Evolutionary conservation across 495 filamentous ascomycete species (phyloP).

Genomic region (Penicillium tannophilum): DNA sequence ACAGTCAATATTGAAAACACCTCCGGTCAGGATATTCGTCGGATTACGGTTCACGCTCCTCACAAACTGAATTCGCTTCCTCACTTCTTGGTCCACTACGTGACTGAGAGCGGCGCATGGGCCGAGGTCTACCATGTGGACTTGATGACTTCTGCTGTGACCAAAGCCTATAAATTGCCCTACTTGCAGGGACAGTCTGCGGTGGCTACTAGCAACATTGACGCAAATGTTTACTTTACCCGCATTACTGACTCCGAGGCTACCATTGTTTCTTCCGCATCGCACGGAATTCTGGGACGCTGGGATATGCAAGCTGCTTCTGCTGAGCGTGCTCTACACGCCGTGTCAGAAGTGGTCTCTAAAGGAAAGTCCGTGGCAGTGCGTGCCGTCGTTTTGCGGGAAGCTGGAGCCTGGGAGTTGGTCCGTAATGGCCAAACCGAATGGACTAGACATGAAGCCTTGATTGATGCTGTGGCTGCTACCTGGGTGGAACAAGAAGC

Average conservation of each 20-base stretch:
- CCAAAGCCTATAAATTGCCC: conserved; percentile 76
- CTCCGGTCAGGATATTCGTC: conserved; percentile 60
- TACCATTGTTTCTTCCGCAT: conserved; percentile 72
- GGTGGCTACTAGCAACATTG: conserved; percentile 75
- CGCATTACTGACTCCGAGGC: conserved; percentile 72
- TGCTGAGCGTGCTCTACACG: conserved; percentile 56
- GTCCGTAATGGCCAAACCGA: conserved; percentile 76
- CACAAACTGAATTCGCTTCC: conserved; percentile 66
- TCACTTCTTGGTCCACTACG: conserved; percentile 84
- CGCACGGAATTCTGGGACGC: conserved; percentile 71
- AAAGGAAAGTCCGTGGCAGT: conserved; percentile 67
- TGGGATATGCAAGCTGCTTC: conserved; percentile 59
- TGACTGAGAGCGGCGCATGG: conserved; percentile 69
- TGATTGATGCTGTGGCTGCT: conserved; percentile 75
- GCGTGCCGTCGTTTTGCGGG: conserved; percentile 69
- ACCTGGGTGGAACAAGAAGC: conserved; percentile 72
- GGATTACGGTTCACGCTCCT: conserved; percentile 74
- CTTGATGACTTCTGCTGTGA: conserved; percentile 61
- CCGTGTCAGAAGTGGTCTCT: conserved; percentile 81
- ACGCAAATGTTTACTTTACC: conserved; percentile 86
- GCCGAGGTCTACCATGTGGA: conserved; percentile 87
- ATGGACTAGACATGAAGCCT: conserved; percentile 81
- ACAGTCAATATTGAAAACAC: conserved; percentile 52
- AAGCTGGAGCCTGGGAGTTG: conserved; percentile 78
- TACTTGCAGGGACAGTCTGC: conserved; percentile 66